A percentile compares a stretch with the other conserved stretches of the same genome.
These are phyloP conservation scores for Dactylellina leptospora DNA, from an alignment of 2,329 filamentous ascomycete species.

Conservation along the genomic window DNA sequence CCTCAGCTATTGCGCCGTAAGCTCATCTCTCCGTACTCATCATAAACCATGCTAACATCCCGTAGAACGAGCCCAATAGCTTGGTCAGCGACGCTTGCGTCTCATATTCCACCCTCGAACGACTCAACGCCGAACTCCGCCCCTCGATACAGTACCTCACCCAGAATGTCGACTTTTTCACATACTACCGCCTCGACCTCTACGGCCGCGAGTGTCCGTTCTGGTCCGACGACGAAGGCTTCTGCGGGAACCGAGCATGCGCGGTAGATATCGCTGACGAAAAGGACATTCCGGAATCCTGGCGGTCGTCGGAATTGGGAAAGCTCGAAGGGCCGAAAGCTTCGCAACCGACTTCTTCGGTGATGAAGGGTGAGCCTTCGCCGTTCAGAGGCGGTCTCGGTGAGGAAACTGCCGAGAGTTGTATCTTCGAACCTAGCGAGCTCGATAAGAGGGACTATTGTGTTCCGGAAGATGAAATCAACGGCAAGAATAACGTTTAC, in stretches of 20 bases:
- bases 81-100: conserved; percentile 95
- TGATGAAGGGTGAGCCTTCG: conserved; percentile 71
- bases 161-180: conserved; percentile 93
- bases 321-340: conserved; percentile 91
- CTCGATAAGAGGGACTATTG: conserved; percentile 82
- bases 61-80: conserved; percentile 68
- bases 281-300: conserved; percentile 88
- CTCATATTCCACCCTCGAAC: conserved; percentile 88
- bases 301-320: conserved; percentile 89
- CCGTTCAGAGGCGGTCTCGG: conserved; percentile 85
- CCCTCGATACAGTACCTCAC: conserved; percentile 83
- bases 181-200: conserved; percentile 93
- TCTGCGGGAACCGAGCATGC: conserved; percentile 97
- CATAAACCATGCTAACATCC: neutral
- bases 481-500: conserved; percentile 77
- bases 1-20: conserved; percentile 49
- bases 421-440: conserved; percentile 81
- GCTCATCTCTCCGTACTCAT: neutral
- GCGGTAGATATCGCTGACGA: conserved; percentile 95
- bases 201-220: conserved; percentile 96
- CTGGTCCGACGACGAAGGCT: conserved; percentile 89
- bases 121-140: conserved; percentile 78
- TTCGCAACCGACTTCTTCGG: conserved; percentile 80
- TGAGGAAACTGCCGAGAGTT: conserved; percentile 89
- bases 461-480: conserved; percentile 90